Base-by-base conservation (phyloP, 768 basidiomycete species). In the Pluteus cervinus region DNA sequence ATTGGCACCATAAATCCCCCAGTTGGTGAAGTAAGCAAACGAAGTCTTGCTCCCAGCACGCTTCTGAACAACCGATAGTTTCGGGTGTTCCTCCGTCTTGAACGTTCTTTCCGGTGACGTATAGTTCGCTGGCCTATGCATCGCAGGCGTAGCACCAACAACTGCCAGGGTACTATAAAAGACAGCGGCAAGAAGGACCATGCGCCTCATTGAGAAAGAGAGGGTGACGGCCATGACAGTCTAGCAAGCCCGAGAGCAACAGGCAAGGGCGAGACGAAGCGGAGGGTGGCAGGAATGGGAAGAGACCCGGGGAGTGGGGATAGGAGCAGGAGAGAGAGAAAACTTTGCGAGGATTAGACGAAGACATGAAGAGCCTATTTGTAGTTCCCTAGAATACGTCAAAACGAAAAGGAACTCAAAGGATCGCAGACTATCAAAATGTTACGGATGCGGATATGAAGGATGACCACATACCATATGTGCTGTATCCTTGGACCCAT, bases 1-100 rank as follows among this genome's bases (percentile, higher is more conserved):
- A 48, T 79, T 75, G 34, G 76, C 69, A 9, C 63, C 73, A 49
- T 80, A 81, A 36, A 80, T 79, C 8, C 74, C 77, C 77, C 76
- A 79, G 54, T 77, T 76, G 0, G 74, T 73, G 52, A 76, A 79
- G 52, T 79, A 79, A 2, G 65, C 76, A 39, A 68, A 61, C 14
- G 58, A 62, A 17, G 61, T 61, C 31, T 69, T 69, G 28, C 51
- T 55, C 14, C 51, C 50, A 7, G 60, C 60, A 24, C 72, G 62
- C 46, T 61, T 66, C 25, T 68, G 57, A 23, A 75, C 61, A 26
- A 54, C 49, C 17, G 68, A 54, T 4, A 64, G 61, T 45, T 63
- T 56, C 4, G 69, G 60, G 41, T 60, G 41, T 23, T 41, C 47
- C 42, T 63, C 59, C 2, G 53, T 56, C 14, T 53, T 40, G 44